phyloP scores from a whole-genome alignment of 2,329 filamentous ascomycete genomes.

The Alternaria triticimaculans region DNA sequence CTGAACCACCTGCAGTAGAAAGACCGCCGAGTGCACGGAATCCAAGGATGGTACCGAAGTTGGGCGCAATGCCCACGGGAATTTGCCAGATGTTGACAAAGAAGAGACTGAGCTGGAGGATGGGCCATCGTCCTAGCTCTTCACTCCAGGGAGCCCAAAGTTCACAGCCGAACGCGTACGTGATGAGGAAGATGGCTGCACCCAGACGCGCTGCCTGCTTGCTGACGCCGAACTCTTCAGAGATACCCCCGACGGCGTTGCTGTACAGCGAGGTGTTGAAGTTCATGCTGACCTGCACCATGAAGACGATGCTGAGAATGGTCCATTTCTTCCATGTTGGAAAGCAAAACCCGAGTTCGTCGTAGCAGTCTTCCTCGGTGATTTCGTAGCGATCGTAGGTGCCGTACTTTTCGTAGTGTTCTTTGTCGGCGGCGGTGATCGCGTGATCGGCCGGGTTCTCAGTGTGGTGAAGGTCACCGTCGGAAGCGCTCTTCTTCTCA shows the following conservation, averaged over 20 bases:
- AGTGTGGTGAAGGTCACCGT: conserved; percentile 21
- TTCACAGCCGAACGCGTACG: conserved; percentile 86
- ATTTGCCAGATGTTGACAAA: conserved; percentile 78
- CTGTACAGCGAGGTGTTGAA: conserved; percentile 65
- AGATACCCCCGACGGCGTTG: conserved; percentile 59
- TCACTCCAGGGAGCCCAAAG: conserved; percentile 89
- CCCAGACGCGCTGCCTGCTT: conserved; percentile 73
- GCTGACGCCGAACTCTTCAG: conserved; percentile 71
- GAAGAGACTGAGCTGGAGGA: conserved; percentile 75
- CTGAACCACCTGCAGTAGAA: conserved; percentile 66
- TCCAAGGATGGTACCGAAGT: conserved; percentile 73
- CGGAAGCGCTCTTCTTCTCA: conserved; percentile 36
- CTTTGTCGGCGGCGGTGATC: conserved; percentile 30
- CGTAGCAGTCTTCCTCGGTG: conserved; percentile 58
- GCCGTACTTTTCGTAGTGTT: conserved; percentile 42
- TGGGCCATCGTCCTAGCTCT: conserved; percentile 77
- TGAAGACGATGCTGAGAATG: conserved; percentile 60
- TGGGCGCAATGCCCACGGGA: conserved; percentile 71
- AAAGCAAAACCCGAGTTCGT: conserved; percentile 58
- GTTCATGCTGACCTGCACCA: conserved; percentile 64
- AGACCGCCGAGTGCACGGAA: conserved; percentile 57
- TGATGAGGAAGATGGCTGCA: conserved; percentile 78
- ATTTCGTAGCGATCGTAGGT: conserved; percentile 57
- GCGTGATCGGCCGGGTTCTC: conserved; percentile 24
- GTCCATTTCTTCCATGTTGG: conserved; percentile 61